Conservation (phyloP, 768 basidiomycete genomes). For the Agaricus blazei region DNA sequence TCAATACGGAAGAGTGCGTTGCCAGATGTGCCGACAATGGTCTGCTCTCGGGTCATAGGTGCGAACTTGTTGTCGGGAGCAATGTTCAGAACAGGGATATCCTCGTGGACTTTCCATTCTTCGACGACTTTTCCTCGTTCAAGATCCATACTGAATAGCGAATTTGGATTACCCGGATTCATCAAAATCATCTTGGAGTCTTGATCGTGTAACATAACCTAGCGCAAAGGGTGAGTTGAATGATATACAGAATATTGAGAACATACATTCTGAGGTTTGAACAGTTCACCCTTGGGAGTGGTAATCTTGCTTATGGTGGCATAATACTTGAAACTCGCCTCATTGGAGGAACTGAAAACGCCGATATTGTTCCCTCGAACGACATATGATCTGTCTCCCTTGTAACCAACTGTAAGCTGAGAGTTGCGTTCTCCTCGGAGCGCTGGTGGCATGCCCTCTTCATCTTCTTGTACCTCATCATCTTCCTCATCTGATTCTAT, state of each 20-base stretch:
- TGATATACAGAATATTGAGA: background rate
- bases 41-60: constrained; percentile 87
- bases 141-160: constrained; percentile 88
- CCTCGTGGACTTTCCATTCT: constrained; percentile 97
- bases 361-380: constrained; percentile 90
- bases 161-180: constrained; percentile 75
- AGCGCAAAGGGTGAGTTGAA: constrained; percentile 4
- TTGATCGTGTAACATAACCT: constrained; percentile 98
- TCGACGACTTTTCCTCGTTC: constrained; percentile 95
- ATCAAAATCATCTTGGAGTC: constrained; percentile 93
- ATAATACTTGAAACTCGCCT: constrained; percentile 69
- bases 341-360: constrained; percentile 73
- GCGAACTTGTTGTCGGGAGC: constrained; percentile 94
- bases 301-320: constrained; percentile 83
- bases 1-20: constrained; percentile 98
- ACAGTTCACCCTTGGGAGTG: constrained; percentile 75
- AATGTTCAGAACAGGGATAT: constrained; percentile 82
- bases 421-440: constrained; percentile 70
- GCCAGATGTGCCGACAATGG: constrained; percentile 87
- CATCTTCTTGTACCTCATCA: constrained; percentile 38
- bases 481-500: constrained; percentile 42
- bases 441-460: constrained; percentile 34
- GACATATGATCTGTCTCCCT: constrained; percentile 91
- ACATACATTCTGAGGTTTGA: constrained; percentile 80
- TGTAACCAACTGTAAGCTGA: constrained; percentile 90